phyloP scores from a whole-genome alignment of 345 rosid species.

The Bruguiera sexangula region DNA sequence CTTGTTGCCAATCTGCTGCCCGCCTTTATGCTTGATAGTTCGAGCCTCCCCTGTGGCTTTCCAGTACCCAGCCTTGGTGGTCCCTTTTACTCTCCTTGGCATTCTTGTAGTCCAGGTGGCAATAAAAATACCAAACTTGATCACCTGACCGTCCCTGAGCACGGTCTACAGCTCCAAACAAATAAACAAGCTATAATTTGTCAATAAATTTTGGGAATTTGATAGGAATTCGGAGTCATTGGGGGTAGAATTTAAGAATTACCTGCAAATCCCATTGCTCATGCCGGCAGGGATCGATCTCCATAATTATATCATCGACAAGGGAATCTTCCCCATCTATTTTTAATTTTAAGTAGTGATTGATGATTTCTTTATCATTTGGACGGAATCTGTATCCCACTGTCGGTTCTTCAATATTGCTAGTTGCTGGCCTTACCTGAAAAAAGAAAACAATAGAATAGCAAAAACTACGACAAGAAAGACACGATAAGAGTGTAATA shows the following conservation, averaged over 20 bases:
- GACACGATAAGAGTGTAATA: background rate
- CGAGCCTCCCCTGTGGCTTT: slow-evolving; percentile 40
- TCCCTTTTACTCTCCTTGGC: slow-evolving; percentile 19
- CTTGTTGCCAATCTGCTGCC: slow-evolving; percentile 35
- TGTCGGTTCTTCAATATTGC: background rate
- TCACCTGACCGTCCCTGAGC: background rate
- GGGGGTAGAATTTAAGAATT: background rate
- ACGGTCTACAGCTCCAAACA: background rate
- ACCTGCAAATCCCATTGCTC: slow-evolving; percentile 38
- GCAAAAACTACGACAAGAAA: background rate
- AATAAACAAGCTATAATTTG: background rate
- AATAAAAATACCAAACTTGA: slow-evolving; percentile 42
- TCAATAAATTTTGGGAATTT: background rate
- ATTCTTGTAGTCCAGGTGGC: slow-evolving; percentile 1
- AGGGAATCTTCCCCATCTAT: slow-evolving; percentile 15
- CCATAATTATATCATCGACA: slow-evolving; percentile 4
- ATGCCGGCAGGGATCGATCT: slow-evolving; percentile 11
- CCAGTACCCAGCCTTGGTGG: slow-evolving; percentile 39
- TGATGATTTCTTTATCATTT: slow-evolving; percentile 24
- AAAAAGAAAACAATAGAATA: too few relatives aligned
- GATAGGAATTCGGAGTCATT: background rate
- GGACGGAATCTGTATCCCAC: slow-evolving; percentile 34
- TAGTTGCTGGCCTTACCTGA: background rate
- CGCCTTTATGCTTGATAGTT: slow-evolving; percentile 11
- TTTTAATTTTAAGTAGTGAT: slow-evolving; percentile 16